These are phyloP conservation scores for Lodderomyces elongisporus DNA, from an alignment of 1,139 yeast species.

Conservation along the genomic window DNA sequence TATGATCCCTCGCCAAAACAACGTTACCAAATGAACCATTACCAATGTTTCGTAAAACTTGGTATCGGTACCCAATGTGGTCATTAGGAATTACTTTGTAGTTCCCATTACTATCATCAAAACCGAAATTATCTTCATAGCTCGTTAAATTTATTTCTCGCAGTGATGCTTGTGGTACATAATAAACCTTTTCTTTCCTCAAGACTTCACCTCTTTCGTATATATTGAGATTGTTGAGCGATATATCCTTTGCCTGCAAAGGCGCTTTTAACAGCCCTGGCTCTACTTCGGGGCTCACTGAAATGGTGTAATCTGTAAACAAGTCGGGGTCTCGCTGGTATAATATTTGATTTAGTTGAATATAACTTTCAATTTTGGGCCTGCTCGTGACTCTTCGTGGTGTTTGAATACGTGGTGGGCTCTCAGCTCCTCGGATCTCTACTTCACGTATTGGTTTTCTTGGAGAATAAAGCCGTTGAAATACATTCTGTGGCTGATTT, in stretches of 20 bases:
- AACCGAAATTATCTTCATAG: conserved; percentile 55
- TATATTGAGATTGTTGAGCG: conserved; percentile 25
- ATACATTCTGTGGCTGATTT: too few relatives aligned
- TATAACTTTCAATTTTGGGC: conserved; percentile 15
- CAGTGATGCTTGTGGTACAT: conserved; percentile 22
- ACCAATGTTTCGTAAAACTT: conserved; percentile 57
- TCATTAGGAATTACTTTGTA: conserved; percentile 55
- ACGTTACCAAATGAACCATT: conserved; percentile 87
- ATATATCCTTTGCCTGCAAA: conserved; percentile 7
- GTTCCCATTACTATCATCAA: conserved; percentile 67
- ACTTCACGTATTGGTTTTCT: too few relatives aligned
- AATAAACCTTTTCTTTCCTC: conserved; percentile 38
- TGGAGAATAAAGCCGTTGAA: too few relatives aligned
- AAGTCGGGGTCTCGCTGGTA: conserved; percentile 20
- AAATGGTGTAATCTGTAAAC: conserved; percentile 8
- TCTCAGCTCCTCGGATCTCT: too few relatives aligned
- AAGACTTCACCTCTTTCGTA: conserved; percentile 53
- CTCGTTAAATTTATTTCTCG: conserved; percentile 40
- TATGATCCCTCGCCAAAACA: conserved; percentile 64
- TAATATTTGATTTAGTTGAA: conserved; percentile 18
- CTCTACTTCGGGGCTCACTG: not conserved
- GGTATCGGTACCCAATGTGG: conserved; percentile 73
- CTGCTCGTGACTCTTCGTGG: conserved; percentile 1
- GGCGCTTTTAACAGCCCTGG: conserved; percentile 3
- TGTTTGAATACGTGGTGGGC: too few relatives aligned